Evolutionary conservation across 805 yeast genomes (phyloP), one percentile per base, ranked within the genome.

Genomic region (Tetrapisispora nanseiensis): DNA sequence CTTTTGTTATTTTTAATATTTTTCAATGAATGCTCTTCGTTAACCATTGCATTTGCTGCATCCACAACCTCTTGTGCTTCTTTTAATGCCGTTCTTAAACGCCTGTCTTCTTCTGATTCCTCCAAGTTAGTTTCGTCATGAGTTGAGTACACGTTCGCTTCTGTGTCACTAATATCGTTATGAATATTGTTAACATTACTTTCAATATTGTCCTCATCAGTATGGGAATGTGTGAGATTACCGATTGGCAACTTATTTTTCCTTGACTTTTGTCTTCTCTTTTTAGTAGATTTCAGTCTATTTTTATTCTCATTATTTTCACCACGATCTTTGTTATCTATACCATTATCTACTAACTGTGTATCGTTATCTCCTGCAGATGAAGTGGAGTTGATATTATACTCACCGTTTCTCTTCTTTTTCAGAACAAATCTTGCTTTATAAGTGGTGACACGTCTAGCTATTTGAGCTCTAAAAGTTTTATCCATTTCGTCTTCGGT

Each of bases 381-480:
- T 3, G 45, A 46, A 12, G 55, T 56, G 9, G 15, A 6, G 18
- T 21, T 15, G 8, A 16, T 35, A 7, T 23, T 23, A 35, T 58
- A 61, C 16, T 56, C 56, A 13, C 63, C 63, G 27, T 47, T 54
- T 40, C 53, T 61, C 51, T 59, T 60, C 44, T 58, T 56, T 43
- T 60, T 61, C 35, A 56, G 41, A 6, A 60, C 62, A 37, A 60
- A 59, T 33, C 66, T 49, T 13, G 66, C 63, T 36, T 61, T 61
- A 41, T 60, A 61, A 6, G 65, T 59, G 20, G 65, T 60, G 11
- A 61, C 61, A 39, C 63, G 57, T 47, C 65, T 55, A 5, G 62
- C 54, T 15, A 61, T 60, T 33, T 55, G 50, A 11, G 58, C 50
- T 13, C 53, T 45, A 40, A 61, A 47, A 37, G 50, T 56, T 42